Percentiles rank a stretch among this genome's conserved stretches.
phyloP scores from a whole-genome alignment of 768 basidiomycete species.

The Clathrus columnatus region DNA sequence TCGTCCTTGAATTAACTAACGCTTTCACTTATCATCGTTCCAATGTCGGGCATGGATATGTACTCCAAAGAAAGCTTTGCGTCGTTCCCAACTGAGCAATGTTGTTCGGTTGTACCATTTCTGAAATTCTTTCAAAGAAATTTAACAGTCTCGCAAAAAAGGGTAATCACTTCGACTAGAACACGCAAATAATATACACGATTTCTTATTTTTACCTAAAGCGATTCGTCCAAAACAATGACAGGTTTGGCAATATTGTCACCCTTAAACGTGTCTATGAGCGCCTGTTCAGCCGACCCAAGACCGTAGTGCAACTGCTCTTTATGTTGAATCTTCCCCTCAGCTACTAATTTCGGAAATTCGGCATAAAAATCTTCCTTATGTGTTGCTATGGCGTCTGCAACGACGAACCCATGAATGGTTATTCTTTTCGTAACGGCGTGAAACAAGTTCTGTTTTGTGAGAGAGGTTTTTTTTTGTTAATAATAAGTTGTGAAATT shows the following conservation, averaged over 20 bases:
- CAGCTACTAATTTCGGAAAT: constrained; percentile 33
- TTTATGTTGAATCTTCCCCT: constrained; percentile 37
- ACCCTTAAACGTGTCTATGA: constrained; percentile 29
- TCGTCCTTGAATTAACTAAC: no score
- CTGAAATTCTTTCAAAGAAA: no score
- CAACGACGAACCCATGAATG: constrained; percentile 38
- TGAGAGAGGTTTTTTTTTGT: constrained; percentile 17
- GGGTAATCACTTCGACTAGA: no score
- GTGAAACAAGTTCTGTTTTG: constrained; percentile 29
- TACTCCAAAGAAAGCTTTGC: no score
- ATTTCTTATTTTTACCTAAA: no score
- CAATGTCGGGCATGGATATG: no score
- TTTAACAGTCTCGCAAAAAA: no score
- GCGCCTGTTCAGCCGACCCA: constrained; percentile 30
- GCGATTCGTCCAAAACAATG: constrained; percentile 11
- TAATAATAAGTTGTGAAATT: constrained; percentile 19
- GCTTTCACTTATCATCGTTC: no score
- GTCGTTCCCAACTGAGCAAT: no score
- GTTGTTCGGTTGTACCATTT: no score
- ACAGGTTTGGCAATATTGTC: constrained; percentile 30
- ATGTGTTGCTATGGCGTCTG: constrained; percentile 23
- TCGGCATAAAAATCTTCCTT: constrained; percentile 32
- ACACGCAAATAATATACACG: no score
- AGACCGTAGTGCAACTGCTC: constrained; percentile 41
- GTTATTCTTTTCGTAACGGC: constrained; percentile 35